Base-by-base conservation (phyloP, 768 basidiomycete species). In the Lentinula edodes region DNA sequence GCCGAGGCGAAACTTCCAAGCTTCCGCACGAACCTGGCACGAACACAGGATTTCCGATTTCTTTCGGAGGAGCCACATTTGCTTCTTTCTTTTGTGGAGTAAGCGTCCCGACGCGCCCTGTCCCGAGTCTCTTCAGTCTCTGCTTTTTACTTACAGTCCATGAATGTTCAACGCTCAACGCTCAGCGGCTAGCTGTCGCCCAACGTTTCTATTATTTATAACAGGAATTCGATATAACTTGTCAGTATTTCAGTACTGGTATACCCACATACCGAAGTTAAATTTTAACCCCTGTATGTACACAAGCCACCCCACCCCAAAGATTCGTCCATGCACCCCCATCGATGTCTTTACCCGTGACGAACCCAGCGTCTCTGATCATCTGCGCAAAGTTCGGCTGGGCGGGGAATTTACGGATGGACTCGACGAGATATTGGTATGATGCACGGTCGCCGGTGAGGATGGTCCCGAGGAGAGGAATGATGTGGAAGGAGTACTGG, bases 391-490 rank as follows among this genome's bases (percentile, higher is more conserved):
- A 98, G 60, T 91, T 88, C 7, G 83, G 77, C 72, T 97, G 95
- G 10, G 85, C 80, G 32, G 95, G 95, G 79, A 98, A 98, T 66
- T 85, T 86, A 45, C 94, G 89, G 67, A 99, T 98, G 10, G 95
- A 97, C 73, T 99, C 97, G 46, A 98, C 93, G 48, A 99, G 83
- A 72, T 99, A 98, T 72, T 98, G 95, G 73, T 99, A 99, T 6
- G 95, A 96, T 20, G 86, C 89, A 20, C 96, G 83, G 74, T 99
- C 96, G 0, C 91, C 91, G 9, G 95, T 92, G n/a, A 99, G 78
- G 66, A 99, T 91, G 18, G 94, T 96, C n/a, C 97, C 97, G 51
- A 99, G 76, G 18, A 96, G 78, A 2, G 97, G 97, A 69, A 99
- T 97, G 63, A 98, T 83, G 0, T 90, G 86, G 81, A 99, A 99